Evolutionary conservation across 2,329 filamentous ascomycete genomes (phyloP).

Genomic region (Alternaria tenuissima): DNA sequence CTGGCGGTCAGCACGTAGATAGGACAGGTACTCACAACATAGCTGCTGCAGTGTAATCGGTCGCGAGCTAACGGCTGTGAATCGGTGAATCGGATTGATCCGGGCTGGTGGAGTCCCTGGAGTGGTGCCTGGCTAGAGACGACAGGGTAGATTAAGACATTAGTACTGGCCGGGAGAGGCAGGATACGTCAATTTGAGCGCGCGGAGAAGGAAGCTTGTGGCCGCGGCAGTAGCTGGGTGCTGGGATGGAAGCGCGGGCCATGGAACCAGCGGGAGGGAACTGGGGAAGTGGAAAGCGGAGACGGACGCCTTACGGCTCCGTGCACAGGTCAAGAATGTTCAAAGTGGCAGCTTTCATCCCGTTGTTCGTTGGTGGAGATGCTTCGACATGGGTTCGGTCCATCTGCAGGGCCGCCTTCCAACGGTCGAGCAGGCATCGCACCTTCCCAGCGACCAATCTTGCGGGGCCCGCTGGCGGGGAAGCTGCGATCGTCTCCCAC

Average conservation of each 20-base stretch:
- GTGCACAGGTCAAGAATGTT: constrained; percentile 6
- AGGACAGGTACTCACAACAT: constrained; percentile 47
- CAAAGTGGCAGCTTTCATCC: neutral
- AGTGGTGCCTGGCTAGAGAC: constrained; percentile 20
- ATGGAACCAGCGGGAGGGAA: constrained; percentile 16
- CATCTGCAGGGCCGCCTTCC: constrained; percentile 5
- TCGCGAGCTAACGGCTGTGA: constrained; percentile 25
- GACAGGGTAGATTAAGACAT: constrained; percentile 22
- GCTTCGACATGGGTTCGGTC: constrained; percentile 1
- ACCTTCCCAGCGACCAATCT: constrained; percentile 10
- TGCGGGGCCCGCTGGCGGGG: constrained; percentile 18
- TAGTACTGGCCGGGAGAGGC: neutral
- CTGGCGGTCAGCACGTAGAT: constrained; percentile 20
- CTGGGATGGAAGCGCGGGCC: constrained; percentile 15
- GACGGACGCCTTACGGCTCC: constrained; percentile 15
- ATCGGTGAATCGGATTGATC: constrained; percentile 9
- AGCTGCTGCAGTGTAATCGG: constrained; percentile 39
- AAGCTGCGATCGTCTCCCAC: constrained; percentile 19
- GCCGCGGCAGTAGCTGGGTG: constrained; percentile 3
- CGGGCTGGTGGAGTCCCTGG: constrained; percentile 2
- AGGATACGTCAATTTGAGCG: constrained; percentile 9
- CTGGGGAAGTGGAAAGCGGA: constrained; percentile 25
- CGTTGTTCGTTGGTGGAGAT: constrained; percentile 3
- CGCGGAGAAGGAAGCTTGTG: constrained; percentile 12
- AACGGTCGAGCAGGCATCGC: neutral